These are phyloP conservation scores for Penicillium sumatraense DNA, from an alignment of 2,329 filamentous ascomycete genomes.

Conservation along the genomic window DNA sequence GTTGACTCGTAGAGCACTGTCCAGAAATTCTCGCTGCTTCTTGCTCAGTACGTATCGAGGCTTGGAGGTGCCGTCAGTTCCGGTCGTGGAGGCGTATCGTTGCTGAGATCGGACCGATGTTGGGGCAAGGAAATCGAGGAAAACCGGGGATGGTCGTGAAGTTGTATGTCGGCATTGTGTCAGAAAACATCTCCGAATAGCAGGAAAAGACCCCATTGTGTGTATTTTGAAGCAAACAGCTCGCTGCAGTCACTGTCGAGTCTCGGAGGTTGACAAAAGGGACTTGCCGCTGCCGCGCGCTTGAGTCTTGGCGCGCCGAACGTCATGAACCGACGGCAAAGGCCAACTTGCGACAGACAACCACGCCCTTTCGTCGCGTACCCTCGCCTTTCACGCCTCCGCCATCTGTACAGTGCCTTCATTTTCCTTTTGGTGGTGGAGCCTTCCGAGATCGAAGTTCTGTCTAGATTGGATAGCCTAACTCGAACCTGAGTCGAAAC, in stretches of 20 bases:
- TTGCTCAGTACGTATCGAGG: constrained; percentile 64
- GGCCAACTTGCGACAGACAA: constrained; percentile 26
- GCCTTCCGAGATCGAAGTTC: background rate
- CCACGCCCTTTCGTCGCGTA: constrained; percentile 24
- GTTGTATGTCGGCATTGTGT: constrained; percentile 15
- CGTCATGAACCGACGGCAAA: constrained; percentile 36
- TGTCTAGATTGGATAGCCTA: constrained; percentile 5
- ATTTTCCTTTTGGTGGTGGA: background rate
- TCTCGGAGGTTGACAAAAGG: constrained; percentile 6
- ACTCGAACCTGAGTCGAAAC: constrained; percentile 9
- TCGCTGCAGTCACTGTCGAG: background rate
- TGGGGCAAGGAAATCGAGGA: constrained; percentile 44
- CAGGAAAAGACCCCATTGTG: constrained; percentile 31
- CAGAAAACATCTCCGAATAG: constrained; percentile 26
- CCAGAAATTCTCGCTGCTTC: constrained; percentile 74
- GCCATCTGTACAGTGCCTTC: constrained; percentile 15
- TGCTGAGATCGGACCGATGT: constrained; percentile 30
- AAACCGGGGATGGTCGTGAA: constrained; percentile 26
- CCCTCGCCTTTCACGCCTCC: constrained; percentile 15
- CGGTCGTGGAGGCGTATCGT: constrained; percentile 31
- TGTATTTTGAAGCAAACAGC: background rate
- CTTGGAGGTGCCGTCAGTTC: constrained; percentile 34
- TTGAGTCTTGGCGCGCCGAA: constrained; percentile 36
- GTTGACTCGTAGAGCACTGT: constrained; percentile 87
- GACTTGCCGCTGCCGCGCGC: constrained; percentile 35